Evolutionary conservation across 176 grass and related monocot species (phyloP), one percentile per base, ranked within the genome.

Genomic region (Miscanthus lutarioriparius): DNA sequence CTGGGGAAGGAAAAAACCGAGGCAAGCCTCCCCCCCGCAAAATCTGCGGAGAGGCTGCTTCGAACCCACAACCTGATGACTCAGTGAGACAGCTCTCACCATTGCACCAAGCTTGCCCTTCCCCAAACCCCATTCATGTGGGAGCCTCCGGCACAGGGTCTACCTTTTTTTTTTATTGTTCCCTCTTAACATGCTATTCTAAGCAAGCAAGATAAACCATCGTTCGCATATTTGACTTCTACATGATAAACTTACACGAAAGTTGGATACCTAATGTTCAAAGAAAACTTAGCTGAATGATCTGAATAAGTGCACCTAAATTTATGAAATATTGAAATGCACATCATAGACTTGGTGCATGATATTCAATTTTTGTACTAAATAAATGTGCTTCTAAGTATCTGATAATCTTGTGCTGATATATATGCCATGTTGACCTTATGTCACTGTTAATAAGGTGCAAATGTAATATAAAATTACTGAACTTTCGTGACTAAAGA

Each of bases 391-490:
- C 70, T 72, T 72, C n/a, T 27, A 7, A 70, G 47, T 41, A 25
- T 70, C 9, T 70, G 37, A 70, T 70, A 41, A 40, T 23, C 37
- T 5, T 22, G 10, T 40, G 23, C 11, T 5, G 28, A 64, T 13
- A 82, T 26, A 83, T 26, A 83, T 15, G 22, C 51, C 56, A 47
- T 25, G 58, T 51, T 75, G 41, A 28, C 13, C 58, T 66, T 63
- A 75, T 49, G 33, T 36, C 23, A 30, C 14, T 39, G 11, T 33
- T 54, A 65, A 27, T 53, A 67, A 86, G 43, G 58, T 43, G 69
- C 33, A 22, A 66, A 66, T 33, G 17, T 43, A 38, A 74, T 54
- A 41, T 20, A 20, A 80, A 80, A 49, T 74, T 74, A 49, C 43
- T 17, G 14, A 74, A 81, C 44, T 41, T 74, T 43, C 3, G 66